Percentiles rank a stretch among this genome's conserved stretches.
These are phyloP conservation scores for Heliamphora exappendiculata DNA, from an alignment of 148 eudicot species.

Conservation along the genomic window DNA sequence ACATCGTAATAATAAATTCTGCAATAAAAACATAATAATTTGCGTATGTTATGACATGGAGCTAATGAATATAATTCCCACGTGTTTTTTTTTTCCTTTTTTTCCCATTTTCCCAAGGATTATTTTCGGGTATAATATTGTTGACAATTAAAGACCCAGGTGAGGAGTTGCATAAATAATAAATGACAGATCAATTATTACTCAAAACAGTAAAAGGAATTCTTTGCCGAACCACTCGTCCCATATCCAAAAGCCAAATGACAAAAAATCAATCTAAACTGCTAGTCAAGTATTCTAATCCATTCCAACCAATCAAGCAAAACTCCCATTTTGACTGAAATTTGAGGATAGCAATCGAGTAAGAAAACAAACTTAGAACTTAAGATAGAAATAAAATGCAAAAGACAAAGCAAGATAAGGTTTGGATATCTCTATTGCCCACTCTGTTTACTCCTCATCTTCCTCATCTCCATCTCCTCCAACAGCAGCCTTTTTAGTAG, in stretches of 20 bases:
- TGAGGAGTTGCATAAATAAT: no score
- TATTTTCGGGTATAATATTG: no score
- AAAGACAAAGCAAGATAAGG: not conserved
- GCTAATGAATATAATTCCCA: no score
- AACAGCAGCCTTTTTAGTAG: slow-evolving; percentile 15
- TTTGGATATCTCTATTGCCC: not conserved
- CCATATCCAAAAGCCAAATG: not conserved
- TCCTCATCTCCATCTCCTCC: slow-evolving; percentile 21
- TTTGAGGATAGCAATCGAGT: not conserved
- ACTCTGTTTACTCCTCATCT: slow-evolving; percentile 14
- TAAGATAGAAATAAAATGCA: not conserved
- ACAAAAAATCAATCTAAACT: not conserved
- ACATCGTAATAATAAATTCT: no score
- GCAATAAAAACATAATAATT: no score
- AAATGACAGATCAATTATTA: not conserved
- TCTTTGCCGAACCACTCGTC: no score
- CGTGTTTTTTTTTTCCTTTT: no score
- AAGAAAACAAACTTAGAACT: not conserved
- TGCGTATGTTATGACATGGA: no score
- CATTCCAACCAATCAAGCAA: slow-evolving; percentile 5
- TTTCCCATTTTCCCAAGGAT: no score
- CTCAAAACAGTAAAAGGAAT: not conserved
- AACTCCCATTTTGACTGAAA: not conserved
- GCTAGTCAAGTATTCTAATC: not conserved
- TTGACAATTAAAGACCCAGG: no score